A percentile compares a stretch with the other conserved stretches of the same genome.
These are phyloP conservation scores for Xerocomus brunneocitrinus DNA, from an alignment of 768 basidiomycete genomes.

Conservation along the genomic window DNA sequence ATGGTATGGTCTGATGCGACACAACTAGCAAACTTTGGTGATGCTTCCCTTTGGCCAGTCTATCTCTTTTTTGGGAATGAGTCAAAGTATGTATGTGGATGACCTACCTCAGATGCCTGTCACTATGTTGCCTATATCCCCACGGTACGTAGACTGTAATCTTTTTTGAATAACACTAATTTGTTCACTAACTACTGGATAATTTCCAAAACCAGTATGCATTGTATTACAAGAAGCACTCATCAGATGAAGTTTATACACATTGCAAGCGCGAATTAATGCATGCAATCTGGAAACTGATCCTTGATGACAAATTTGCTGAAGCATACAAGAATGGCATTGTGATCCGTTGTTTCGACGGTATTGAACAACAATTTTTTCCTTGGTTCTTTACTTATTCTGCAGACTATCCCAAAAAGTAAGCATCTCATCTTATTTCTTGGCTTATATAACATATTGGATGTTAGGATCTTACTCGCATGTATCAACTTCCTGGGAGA, in stretches of 20 bases:
- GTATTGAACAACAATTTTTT: background rate
- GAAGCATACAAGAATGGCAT: background rate
- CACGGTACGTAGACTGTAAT: background rate
- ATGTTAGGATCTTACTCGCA: background rate
- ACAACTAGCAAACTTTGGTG: background rate
- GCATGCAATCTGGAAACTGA: slow-evolving; percentile 1
- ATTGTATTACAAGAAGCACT: background rate
- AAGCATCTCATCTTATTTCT: background rate
- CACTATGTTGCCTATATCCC: background rate
- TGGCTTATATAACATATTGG: no score
- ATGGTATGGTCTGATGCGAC: background rate
- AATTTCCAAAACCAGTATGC: background rate
- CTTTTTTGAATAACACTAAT: background rate
- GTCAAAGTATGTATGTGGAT: background rate
- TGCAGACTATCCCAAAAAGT: background rate
- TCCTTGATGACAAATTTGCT: background rate
- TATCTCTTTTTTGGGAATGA: slow-evolving; percentile 15
- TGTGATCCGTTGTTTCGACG: background rate
- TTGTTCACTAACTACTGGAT: background rate
- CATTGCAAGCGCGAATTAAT: slow-evolving; percentile 20
- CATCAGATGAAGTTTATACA: slow-evolving; percentile 6
- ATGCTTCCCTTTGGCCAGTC: slow-evolving; percentile 13
- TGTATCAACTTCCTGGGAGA: background rate
- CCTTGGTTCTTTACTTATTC: background rate
- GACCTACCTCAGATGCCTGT: background rate